Base-by-base conservation (phyloP, 2,329 filamentous ascomycete species). In the Curvularia verruculosa region DNA sequence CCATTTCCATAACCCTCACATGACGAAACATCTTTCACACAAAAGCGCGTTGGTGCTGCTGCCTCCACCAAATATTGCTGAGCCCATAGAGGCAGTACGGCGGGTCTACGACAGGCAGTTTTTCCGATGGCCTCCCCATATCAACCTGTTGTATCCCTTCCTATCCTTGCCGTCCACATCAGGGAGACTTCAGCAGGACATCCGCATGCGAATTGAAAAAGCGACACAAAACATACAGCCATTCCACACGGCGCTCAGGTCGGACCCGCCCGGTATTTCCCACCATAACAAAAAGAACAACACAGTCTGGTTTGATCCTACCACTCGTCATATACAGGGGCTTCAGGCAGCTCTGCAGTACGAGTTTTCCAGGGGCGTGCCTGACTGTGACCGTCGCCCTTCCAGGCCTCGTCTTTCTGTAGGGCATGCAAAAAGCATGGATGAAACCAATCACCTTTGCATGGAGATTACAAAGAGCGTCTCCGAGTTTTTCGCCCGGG, bases 61-160 rank as follows among this genome's bases (percentile, higher is more conserved):
- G 9, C 67, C 67, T 26, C 69, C 65, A 1, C 26, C 64, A 3
- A 52, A 49, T 21, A 68, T 73, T 15, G 48, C 58, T 29, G 46
- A 64, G 15, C 67, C 71, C 19, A 68, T 74, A 23, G 70, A 72
- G 47, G 49, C 55, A 15, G 53, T 72, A 7, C 67, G 72, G 37
- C 55, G 63, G 15, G 48, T 54, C 8, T 56, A 68, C 52, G 70
- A 74, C 55, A 67, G 60, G 46, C 62, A 70, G 29, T 72, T 67
- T 54, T 51, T 49, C 8, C 67, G 69, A 18, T 72, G 68, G 72
- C 70, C 68, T 24, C 65, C 71, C 7, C 70, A 74, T 43, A 70
- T 72, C 47, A 74, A 74, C 40, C 50, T 72, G 23, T 54, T 74
- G 43, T 72, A 72, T 49, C 70, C 69, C 12, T 74, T 73, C 47